Percentiles rank a stretch among this genome's conserved stretches.
Conservation (phyloP, 1,139 yeast genomes). For the Scheffersomyces quercinus region DNA sequence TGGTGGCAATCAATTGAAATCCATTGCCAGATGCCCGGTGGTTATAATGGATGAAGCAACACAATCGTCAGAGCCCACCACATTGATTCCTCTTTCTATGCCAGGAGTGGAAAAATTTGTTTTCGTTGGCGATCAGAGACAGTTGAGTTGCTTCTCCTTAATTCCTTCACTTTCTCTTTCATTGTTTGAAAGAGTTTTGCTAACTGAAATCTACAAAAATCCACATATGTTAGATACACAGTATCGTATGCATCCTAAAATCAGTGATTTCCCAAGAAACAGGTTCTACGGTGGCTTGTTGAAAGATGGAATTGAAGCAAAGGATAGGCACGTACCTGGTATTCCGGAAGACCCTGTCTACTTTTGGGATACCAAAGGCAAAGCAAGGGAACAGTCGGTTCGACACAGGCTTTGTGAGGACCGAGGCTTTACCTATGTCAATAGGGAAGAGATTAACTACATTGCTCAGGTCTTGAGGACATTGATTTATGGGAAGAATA, state of each 20-base stretch:
- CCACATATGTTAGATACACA: conserved; percentile 73
- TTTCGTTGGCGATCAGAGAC: conserved; percentile 73
- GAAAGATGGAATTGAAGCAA: conserved; percentile 59
- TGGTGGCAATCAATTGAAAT: conserved; percentile 63
- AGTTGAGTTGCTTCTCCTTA: conserved; percentile 64
- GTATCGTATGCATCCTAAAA: conserved; percentile 68
- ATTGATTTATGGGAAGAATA: conserved; percentile 55
- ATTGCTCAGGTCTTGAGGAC: conserved; percentile 48
- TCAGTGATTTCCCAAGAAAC: conserved; percentile 61
- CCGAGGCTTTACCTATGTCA: conserved; percentile 55
- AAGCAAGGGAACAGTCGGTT: conserved; percentile 44
- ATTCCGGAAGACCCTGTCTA: conserved; percentile 48
- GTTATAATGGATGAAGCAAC: conserved; percentile 55
- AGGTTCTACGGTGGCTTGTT: conserved; percentile 56
- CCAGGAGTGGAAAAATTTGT: conserved; percentile 67
- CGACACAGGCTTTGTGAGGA: conserved; percentile 47
- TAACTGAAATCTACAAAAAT: conserved; percentile 55
- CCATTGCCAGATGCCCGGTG: conserved; percentile 58
- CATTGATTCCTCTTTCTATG: conserved; percentile 68
- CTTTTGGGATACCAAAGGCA: conserved; percentile 53
- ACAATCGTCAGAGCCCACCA: conserved; percentile 66
- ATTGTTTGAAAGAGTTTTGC: conserved; percentile 57
- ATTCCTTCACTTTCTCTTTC: conserved; percentile 61
- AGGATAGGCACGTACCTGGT: conserved; percentile 43
- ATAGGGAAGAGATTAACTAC: conserved; percentile 51